These are phyloP conservation scores for Hanseniaspora mollemarum DNA, from an alignment of 805 yeast species.

Conservation along the genomic window DNA sequence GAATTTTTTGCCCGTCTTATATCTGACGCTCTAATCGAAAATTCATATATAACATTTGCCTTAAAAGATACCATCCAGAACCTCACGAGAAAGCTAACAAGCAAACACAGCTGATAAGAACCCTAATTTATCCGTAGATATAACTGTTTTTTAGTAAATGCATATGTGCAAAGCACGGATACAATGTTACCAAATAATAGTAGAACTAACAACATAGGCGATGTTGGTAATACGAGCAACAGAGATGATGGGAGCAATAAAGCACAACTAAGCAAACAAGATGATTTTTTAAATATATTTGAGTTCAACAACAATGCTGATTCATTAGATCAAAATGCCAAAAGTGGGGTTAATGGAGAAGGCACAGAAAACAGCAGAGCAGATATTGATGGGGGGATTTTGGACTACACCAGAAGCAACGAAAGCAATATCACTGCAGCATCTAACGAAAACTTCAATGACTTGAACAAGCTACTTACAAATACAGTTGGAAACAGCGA, in stretches of 20 bases:
- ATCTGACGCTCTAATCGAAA: too few species aligned
- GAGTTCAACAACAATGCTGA: conserved; percentile 6
- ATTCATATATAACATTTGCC: too few species aligned
- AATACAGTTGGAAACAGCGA: conserved; percentile 16
- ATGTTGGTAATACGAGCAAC: background rate
- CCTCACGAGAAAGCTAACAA: too few species aligned
- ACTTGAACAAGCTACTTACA: conserved; percentile 5
- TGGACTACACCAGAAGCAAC: background rate
- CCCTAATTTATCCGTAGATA: too few species aligned
- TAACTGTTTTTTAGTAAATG: too few species aligned
- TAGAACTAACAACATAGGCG: background rate
- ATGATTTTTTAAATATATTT: conserved; percentile 14
- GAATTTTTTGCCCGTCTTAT: too few species aligned
- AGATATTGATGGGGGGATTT: too few species aligned
- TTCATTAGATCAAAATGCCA: background rate
- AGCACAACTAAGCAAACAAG: background rate
- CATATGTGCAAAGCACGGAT: too few species aligned
- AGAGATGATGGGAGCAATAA: background rate
- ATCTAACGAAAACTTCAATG: conserved; percentile 7
- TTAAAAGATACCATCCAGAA: too few species aligned
- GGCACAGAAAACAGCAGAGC: background rate
- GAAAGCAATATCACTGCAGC: background rate
- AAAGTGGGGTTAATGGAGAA: background rate
- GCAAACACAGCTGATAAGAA: too few species aligned
- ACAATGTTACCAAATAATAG: too few species aligned